Evolutionary conservation across 108 stramenopile species (phyloP).

Genomic region (Cyclotella distinguenda): DNA sequence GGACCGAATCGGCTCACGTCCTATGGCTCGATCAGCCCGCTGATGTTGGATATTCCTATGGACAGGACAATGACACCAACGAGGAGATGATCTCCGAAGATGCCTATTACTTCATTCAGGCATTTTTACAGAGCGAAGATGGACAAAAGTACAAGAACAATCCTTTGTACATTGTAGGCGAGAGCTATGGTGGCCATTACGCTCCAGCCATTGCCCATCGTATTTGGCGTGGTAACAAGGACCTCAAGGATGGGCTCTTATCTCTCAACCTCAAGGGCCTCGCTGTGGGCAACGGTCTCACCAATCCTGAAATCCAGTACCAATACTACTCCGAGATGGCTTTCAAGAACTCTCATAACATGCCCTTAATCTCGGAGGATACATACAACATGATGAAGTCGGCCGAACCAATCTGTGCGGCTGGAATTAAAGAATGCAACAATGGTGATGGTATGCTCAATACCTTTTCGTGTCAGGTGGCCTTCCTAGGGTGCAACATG

Average conservation of each 20-base stretch:
- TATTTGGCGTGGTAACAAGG: slow-evolving; percentile 67
- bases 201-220: slow-evolving; percentile 87
- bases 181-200: slow-evolving; percentile 97
- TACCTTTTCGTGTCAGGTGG: slow-evolving; percentile 75
- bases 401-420: slow-evolving; percentile 72
- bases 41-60: slow-evolving; percentile 96
- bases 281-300: slow-evolving; percentile 95
- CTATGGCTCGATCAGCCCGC: slow-evolving; percentile 98
- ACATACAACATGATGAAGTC: slow-evolving; percentile 73
- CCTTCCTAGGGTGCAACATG: slow-evolving; percentile 78
- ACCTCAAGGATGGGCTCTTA: slow-evolving; percentile 47
- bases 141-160: slow-evolving; percentile 73
- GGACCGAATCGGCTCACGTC: slow-evolving; percentile 95
- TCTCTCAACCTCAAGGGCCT: slow-evolving; percentile 83
- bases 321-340: slow-evolving; percentile 92
- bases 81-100: slow-evolving; percentile 94
- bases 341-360: slow-evolving; percentile 87
- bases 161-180: slow-evolving; percentile 83
- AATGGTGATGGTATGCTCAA: slow-evolving; percentile 54
- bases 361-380: slow-evolving; percentile 75
- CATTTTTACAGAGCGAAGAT: slow-evolving; percentile 84
- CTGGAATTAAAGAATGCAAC: slow-evolving; percentile 83
- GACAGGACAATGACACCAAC: slow-evolving; percentile 69
- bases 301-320: slow-evolving; percentile 92
- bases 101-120: slow-evolving; percentile 93